Evolutionary conservation across 176 grass and related monocot species (phyloP).

Genomic region (Secale cereale): DNA sequence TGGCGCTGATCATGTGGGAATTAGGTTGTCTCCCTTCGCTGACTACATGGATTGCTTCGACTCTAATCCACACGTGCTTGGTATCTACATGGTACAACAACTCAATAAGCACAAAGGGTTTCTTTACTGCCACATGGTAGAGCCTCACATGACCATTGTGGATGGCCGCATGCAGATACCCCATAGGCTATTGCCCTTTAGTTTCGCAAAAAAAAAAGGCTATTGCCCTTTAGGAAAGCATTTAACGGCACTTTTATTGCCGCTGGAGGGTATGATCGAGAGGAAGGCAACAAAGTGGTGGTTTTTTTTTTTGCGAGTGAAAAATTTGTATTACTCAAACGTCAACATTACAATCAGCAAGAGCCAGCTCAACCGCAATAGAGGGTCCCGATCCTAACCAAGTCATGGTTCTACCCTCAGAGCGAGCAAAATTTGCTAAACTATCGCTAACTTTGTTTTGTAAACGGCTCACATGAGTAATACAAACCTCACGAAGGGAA

Average conservation of each 20-base stretch:
- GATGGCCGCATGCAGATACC: background rate
- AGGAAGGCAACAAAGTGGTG: conserved; percentile 29
- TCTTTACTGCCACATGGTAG: conserved; percentile 42
- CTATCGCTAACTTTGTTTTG: too few relatives aligned
- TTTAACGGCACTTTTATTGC: conserved; percentile 30
- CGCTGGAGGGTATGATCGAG: background rate
- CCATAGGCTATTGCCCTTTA: background rate
- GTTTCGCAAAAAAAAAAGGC: too few relatives aligned
- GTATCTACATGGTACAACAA: background rate
- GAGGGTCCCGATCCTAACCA: too few relatives aligned
- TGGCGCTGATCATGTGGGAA: background rate
- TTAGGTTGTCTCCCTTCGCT: background rate
- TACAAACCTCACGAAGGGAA: too few relatives aligned
- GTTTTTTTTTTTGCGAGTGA: too few relatives aligned
- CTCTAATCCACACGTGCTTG: background rate
- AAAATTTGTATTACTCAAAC: too few relatives aligned
- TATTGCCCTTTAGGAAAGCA: background rate
- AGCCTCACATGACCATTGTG: conserved; percentile 18
- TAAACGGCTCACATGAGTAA: too few relatives aligned
- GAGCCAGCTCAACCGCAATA: too few relatives aligned
- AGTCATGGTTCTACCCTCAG: too few relatives aligned
- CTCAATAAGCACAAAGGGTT: background rate
- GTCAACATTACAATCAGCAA: too few relatives aligned
- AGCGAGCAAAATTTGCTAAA: too few relatives aligned
- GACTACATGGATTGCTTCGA: background rate